Base-by-base conservation (phyloP, 495 filamentous ascomycete species). In the Hypoxylon lenormandii region DNA sequence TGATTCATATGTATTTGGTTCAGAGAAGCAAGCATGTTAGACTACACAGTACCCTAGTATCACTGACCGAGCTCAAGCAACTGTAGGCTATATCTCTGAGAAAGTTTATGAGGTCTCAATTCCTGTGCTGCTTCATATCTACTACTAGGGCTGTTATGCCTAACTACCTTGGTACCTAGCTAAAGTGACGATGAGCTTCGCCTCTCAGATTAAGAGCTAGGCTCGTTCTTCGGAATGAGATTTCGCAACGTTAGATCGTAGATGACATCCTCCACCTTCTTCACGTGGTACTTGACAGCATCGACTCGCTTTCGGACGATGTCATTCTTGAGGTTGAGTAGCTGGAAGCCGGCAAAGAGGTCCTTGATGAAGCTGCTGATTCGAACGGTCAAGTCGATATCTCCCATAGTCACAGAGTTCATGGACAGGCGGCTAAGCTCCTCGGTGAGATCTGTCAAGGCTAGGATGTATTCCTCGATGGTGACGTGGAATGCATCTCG, bases 211-310 rank as follows among this genome's bases (percentile, higher is more conserved):
- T 22, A 64, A 2, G 59, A 65, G 51, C 51, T 59, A 19, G 38
- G 6, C 37, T 74, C 74, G 4, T 50, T 16, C 50, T 70, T 67
- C n/a, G 91, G 89, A 18, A 96, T 83, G 63, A 98, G 77, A 70
- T 94, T 94, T 54, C 94, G 86, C 76, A 98, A 79, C 4, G 90
- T 92, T 26, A 98, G 82, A 75, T 98, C 95, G 72, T 98, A 98
- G 15, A 96, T 93, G 18, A 98, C 93, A 78, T 98, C 95, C 82
- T 98, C 95, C 37, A 96, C 92, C 80, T 97, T 97, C 84, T 98
- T 98, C 83, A 96, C 92, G 63, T 89, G 89, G 65, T 98, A 98
- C 83, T 98, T 98, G 76, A 98, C 91, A 22, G 91, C 89, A 80
- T 98, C 95, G 23, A 90, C 93, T 58, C 92, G 87, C 79, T 91